Evolutionary conservation across 1,139 yeast species (phyloP).

Genomic region (Geotrichum histeridarum): DNA sequence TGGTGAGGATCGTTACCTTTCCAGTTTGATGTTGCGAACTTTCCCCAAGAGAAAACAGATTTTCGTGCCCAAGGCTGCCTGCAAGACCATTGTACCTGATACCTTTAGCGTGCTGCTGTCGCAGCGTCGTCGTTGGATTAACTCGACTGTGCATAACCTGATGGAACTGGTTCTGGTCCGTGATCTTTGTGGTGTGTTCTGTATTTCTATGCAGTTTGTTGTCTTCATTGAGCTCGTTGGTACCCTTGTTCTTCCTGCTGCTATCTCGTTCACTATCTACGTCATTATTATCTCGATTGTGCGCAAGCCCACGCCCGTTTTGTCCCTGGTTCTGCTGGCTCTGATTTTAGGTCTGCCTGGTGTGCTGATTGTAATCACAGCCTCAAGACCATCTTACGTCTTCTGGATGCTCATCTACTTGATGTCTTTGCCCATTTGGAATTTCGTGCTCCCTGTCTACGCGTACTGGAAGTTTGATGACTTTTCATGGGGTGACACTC

Average conservation of each 20-base stretch:
- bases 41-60: slow-evolving; percentile 90
- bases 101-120: slow-evolving; percentile 75
- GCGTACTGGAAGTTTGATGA: slow-evolving; percentile 98
- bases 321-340: slow-evolving; percentile 75
- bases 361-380: slow-evolving; percentile 77
- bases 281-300: slow-evolving; percentile 72
- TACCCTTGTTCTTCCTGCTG: slow-evolving; percentile 88
- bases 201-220: slow-evolving; percentile 95
- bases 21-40: slow-evolving; percentile 85
- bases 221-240: slow-evolving; percentile 84
- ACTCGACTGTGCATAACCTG: slow-evolving; percentile 91
- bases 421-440: slow-evolving; percentile 88
- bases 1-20: slow-evolving; percentile 89
- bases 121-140: slow-evolving; percentile 98
- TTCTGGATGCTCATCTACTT: slow-evolving; percentile 80
- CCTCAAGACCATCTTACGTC: slow-evolving; percentile 69
- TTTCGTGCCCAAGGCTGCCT: slow-evolving; percentile 93
- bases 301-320: slow-evolving; percentile 73
- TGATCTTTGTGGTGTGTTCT: slow-evolving; percentile 94
- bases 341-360: slow-evolving; percentile 90
- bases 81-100: slow-evolving; percentile 90
- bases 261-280: slow-evolving; percentile 79
- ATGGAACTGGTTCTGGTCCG: slow-evolving; percentile 84
- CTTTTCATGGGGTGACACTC: slow-evolving; percentile 97
- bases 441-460: slow-evolving; percentile 80